Base-by-base conservation (phyloP, 2,329 filamentous ascomycete genomes). In the Zasmidium angulare region DNA sequence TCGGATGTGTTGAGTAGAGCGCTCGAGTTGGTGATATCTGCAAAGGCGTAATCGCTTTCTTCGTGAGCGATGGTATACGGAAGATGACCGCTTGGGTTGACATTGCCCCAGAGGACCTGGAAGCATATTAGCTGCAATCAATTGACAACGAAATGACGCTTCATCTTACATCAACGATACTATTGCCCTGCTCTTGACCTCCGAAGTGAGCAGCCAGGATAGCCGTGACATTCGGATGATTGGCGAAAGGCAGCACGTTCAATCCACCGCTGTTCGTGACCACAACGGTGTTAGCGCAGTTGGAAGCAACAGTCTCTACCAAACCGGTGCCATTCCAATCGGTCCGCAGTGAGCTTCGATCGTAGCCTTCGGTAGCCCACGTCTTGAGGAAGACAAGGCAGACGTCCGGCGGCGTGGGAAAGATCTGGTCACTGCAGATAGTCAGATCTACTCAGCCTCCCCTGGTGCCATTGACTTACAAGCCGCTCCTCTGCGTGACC, bases 51-150 rank as follows among this genome's bases (percentile, higher is more conserved):
- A 58, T 74, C 71, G 43, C 46, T 48, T 46, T 89, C 79, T 0
- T 80, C 81, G 69, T 87, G 89, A 7, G 89, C 91, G 53, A 96
- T 89, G 0, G 91, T 96, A 75, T 96, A 96, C 0, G 93, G 93
- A 1, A 97, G 78, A 57, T 89, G 88, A 19, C 93, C 92, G 50
- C 85, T 90, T 0, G 87, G 87, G 66, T 91, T 93, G 14, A 86
- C 81, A 21, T 88, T 83, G 3, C 92, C 92, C 60, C 68, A 72
- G 10, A 72, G 56, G 24, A 72, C 52, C 23, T 68, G 54, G 10
- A 6, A 64, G 59, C 20, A 69, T 57, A 1, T 65, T 63, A 50
- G 54, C n/a, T 59, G 48, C 17, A 57, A 14, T 20, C 12, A 10
- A 10, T n/a, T 19, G n/a, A 24, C 11, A 36, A 11, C 24, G 29